These are phyloP conservation scores for Fusarium mexicanum DNA, from an alignment of 2,329 filamentous ascomycete genomes.

Conservation along the genomic window DNA sequence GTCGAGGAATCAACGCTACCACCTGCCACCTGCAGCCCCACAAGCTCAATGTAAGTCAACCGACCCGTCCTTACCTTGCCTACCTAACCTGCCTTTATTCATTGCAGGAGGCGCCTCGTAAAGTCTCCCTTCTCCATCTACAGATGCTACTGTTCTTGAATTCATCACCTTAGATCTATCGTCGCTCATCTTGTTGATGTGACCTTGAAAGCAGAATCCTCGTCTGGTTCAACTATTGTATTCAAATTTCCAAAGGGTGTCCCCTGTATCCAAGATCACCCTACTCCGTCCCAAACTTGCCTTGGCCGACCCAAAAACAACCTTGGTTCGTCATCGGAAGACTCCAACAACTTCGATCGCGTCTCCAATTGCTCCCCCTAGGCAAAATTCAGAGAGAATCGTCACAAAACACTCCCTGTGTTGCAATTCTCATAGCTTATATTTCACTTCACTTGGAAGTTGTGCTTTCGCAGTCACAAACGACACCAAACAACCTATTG, in stretches of 20 bases:
- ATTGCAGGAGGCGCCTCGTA: constrained; percentile 4
- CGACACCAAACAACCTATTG: neutral
- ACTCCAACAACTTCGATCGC: neutral
- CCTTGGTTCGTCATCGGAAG: constrained; percentile 11
- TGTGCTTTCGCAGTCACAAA: neutral
- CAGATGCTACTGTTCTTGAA: neutral
- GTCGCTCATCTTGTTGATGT: neutral
- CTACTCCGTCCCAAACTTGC: neutral
- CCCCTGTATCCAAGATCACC: constrained; percentile 2
- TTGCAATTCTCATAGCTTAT: neutral
- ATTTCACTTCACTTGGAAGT: neutral
- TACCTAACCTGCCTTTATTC: neutral
- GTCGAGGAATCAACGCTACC: neutral
- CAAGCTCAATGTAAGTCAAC: constrained; percentile 7
- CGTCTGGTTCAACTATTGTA: neutral
- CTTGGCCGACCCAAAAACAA: neutral
- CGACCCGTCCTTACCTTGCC: neutral
- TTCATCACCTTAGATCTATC: neutral
- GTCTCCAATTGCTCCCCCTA: neutral
- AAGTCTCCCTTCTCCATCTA: constrained; percentile 30
- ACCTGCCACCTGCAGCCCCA: constrained; percentile 16
- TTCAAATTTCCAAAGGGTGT: neutral
- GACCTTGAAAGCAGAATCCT: neutral
- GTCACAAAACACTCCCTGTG: neutral
- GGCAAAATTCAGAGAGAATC: neutral